Evolutionary conservation across 106 monocot species (phyloP).

Genomic region (Chionographis japonica): DNA sequence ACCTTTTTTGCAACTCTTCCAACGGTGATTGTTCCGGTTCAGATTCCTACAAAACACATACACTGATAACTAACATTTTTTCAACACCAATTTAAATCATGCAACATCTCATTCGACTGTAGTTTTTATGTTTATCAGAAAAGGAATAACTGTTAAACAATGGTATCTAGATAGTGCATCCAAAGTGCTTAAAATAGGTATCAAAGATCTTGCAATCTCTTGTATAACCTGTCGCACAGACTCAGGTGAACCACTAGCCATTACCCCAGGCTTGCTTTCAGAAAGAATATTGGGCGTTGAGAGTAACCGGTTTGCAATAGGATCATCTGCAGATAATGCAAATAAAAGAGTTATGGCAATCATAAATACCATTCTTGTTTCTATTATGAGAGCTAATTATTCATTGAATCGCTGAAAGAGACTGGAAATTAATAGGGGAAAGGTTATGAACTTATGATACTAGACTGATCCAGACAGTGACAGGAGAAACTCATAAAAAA

Average conservation of each 20-base stretch:
- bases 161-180: neutral
- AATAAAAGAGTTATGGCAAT: neutral
- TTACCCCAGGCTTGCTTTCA: conserved; percentile 24
- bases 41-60: conserved; percentile 24
- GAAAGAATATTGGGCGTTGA: conserved; percentile 17
- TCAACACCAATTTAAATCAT: no score
- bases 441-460: no score
- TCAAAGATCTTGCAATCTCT: neutral
- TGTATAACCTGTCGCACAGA: conserved; percentile 41
- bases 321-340: conserved; percentile 61
- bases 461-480: no score
- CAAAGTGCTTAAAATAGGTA: neutral
- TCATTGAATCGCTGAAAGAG: no score
- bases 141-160: no score
- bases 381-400: no score
- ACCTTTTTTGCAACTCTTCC: conserved; percentile 52
- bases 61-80: no score
- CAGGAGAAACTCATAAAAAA: no score
- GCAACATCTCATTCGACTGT: no score
- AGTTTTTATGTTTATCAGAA: no score
- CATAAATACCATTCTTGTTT: neutral
- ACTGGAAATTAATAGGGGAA: no score
- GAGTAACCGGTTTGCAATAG: conserved; percentile 64
- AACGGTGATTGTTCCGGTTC: conserved; percentile 35
- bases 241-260: conserved; percentile 19